Base-by-base conservation (phyloP, 2,329 filamentous ascomycete species). In the Fusarium annulatum region DNA sequence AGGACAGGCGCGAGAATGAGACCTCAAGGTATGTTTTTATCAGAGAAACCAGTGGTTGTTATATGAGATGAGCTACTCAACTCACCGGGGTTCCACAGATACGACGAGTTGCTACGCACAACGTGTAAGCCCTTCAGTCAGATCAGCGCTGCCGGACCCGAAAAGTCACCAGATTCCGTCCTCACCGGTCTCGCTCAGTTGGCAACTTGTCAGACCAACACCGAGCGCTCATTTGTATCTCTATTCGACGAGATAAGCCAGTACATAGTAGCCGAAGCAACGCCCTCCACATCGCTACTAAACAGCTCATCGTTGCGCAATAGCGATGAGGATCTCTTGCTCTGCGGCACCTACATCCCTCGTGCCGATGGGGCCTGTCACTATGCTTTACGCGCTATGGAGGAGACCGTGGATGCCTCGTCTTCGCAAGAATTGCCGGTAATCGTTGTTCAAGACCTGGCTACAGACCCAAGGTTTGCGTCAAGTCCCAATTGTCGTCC, bases 161-260 rank as follows among this genome's bases (percentile, higher is more conserved):
- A 39, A 18, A 42, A 12, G 14, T 42, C 34, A 9, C 36, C 41
- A 7, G 55, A 58, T 18, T 16, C n/a, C 2, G 41, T 58, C 16
- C 39, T 58, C n/a, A 64, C 56, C 2, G 30, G 28, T 9, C 55
- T 64, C 9, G 38, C 55, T 1, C 61, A 64, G 9, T 14, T 64
- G 1, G 61, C 55, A 8, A 38, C 46, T 2, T 49, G 59, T 15
- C 61, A 61, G 11, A 38, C 58, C 3, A 45, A 33, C 7, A 59
- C 61, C 23, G 56, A 64, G 16, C 61, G 61, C 58, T 59, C 61
- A 5, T 41, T 64, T 23, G n/a, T 64, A 11, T 64, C 61, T 2
- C 30, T 64, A 2, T 64, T 64, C 3, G 43, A 64, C 3, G 34
- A 59, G 6, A 11, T 18, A 7, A 42, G 28, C 2, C 61, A 61